These are phyloP conservation scores for Agrostemma githago DNA, from an alignment of 148 eudicot species.

Conservation along the genomic window DNA sequence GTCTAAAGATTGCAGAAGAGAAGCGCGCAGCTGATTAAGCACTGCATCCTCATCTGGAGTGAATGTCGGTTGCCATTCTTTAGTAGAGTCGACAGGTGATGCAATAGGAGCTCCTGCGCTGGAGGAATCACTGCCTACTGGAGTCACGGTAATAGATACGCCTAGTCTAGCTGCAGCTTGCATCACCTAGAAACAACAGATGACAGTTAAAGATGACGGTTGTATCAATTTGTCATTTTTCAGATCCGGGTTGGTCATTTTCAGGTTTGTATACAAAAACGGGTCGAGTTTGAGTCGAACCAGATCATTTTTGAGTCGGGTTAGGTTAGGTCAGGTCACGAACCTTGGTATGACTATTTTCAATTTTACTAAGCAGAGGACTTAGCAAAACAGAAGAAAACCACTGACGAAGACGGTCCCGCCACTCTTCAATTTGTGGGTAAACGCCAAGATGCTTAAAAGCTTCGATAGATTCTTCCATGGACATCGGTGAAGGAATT, in stretches of 20 bases:
- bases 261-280: too few relatives aligned
- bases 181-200: constrained; percentile 54
- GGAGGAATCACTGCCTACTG: constrained; percentile 63
- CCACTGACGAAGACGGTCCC: constrained; percentile 90
- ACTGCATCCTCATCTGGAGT: constrained; percentile 72
- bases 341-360: constrained; percentile 81
- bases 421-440: constrained; percentile 91
- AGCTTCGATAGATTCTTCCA: constrained; percentile 87
- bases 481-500: constrained; percentile 86
- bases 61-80: constrained; percentile 77
- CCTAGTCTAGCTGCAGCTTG: constrained; percentile 74
- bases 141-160: constrained; percentile 52
- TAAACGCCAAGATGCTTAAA: constrained; percentile 69
- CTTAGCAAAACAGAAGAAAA: constrained; percentile 73
- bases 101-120: constrained; percentile 38
- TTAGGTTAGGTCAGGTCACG: too few relatives aligned
- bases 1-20: constrained; percentile 72
- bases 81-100: constrained; percentile 50
- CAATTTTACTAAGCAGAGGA: constrained; percentile 74
- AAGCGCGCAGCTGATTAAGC: constrained; percentile 77
- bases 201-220: background rate
- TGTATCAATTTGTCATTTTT: too few relatives aligned
- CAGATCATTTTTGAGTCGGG: too few relatives aligned
- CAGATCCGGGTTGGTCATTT: too few relatives aligned
- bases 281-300: too few relatives aligned